Evolutionary conservation across 2,329 filamentous ascomycete species (phyloP), one percentile per base, ranked within the genome.

Genomic region (Cladosporium colombiae): DNA sequence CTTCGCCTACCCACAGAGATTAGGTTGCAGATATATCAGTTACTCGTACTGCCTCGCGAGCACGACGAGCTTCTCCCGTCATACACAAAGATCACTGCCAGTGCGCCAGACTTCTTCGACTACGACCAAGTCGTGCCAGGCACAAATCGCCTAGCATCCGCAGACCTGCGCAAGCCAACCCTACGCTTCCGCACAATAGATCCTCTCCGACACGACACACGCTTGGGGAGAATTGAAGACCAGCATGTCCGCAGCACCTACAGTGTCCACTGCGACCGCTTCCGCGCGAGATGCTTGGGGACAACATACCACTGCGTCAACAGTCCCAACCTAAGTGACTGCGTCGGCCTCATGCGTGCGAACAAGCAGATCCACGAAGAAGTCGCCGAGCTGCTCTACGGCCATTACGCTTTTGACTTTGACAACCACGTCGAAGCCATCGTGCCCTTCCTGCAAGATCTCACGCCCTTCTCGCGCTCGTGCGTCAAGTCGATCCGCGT

Each of bases 351-450:
- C 62, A 58, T 78, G 31, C 67, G 72, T 23, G 68, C 70, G 2
- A 76, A 73, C 66, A 78, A 78, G 49, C 79, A 79, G 63, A 78
- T 88, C 60, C 80, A 88, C 73, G 77, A 80, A 66, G 87, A 89
- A 73, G 83, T 84, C n/a, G 77, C 83, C 4, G 80, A 83, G 65
- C 73, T 86, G 18, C 77, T 89, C 3, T 89, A 89, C 74, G 79
- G 78, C 8, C 78, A 74, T 64, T 85, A 88, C 72, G 78, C 78
- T 0, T 89, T 89, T 74, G 82, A 85, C 70, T 89, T 89, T 73
- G 84, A 83, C 67, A 80, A 81, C 57, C 81, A 86, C 74, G 79
- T 89, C 68, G 87, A 89, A 74, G 85, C 86, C 18, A 81, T 87
- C 6, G 80, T 83, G 0, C 85, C 86, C 0, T 89, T 89, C 72